Evolutionary conservation across 257 asterid genomes (phyloP), one percentile per base, ranked within the genome.

Genomic region (Ilex asprella): DNA sequence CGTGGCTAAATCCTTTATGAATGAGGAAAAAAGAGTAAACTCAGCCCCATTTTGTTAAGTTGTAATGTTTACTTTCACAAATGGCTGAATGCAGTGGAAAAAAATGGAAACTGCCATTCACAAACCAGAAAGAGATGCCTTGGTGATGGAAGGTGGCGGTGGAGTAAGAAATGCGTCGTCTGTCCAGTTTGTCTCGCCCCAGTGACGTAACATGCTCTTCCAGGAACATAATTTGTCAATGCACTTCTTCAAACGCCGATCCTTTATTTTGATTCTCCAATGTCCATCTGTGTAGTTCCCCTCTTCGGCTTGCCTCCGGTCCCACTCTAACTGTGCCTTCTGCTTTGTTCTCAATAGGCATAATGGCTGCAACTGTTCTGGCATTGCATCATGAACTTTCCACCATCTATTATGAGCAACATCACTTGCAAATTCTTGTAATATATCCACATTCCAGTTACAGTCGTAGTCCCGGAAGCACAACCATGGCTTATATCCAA

Each of bases 241-340:
- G 69, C 97, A 89, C 72, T 58, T 79, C 71, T 82, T 79, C 46
- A 81, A 39, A 10, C 94, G 78, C 57, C 43, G 41, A 70, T 89
- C 95, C 2, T 58, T 27, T 1, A 86, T 61, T 64, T 32, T 67
- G 2, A 84, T 72, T 71, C 69, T 81, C 97, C 95, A 89, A 66
- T 89, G 97, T 8, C 83, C 92, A 27, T 84, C 95, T 1, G 70
- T 51, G 56, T 70, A 86, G 0, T 75, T 76, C 10, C 70, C 84
- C 29, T 75, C 72, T 75, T 82, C 76, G 5, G 97, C 97, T 73
- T 76, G 80, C 69, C 91, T 74, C 63, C 97, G 53, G 31, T 86
- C 97, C 95, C 95, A 89, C 27, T 89, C 97, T 75, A 89, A 39
- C 76, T 87, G 95, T 6, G 97, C 97, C 73, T 89, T 89, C 74